These are phyloP conservation scores for Colletotrichum chlorophyti DNA, from an alignment of 2,329 filamentous ascomycete species.

Conservation along the genomic window DNA sequence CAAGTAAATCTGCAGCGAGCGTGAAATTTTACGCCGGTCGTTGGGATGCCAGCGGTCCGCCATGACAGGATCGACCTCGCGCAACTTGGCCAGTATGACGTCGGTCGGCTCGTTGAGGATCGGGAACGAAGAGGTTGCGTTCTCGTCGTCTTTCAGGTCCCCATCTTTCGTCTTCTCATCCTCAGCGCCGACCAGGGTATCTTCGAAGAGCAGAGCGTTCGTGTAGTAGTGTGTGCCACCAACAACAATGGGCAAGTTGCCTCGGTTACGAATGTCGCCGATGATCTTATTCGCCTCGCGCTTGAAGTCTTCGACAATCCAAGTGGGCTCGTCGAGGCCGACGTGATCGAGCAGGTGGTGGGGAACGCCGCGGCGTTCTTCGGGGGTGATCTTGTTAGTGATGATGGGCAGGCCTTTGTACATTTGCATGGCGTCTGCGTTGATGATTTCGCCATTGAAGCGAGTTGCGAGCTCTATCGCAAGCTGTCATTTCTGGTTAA, in stretches of 20 bases:
- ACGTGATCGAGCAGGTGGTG: constrained; percentile 90
- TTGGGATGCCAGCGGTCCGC: constrained; percentile 93
- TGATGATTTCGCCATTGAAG: constrained; percentile 93
- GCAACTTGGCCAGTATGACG: constrained; percentile 74
- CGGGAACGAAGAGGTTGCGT: constrained; percentile 59
- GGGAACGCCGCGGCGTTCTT: constrained; percentile 79
- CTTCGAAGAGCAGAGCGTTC: constrained; percentile 84
- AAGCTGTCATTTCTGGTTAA: constrained; percentile 64
- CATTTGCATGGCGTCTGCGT: constrained; percentile 97
- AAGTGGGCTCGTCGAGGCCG: constrained; percentile 76
- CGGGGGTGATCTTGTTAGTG: constrained; percentile 85
- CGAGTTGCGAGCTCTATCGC: constrained; percentile 85
- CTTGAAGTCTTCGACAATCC: constrained; percentile 83
- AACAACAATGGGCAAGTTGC: constrained; percentile 86
- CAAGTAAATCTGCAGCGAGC: constrained; percentile 89
- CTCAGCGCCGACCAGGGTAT: constrained; percentile 64
- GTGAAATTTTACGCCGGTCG: constrained; percentile 85
- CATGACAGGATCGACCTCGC: constrained; percentile 86
- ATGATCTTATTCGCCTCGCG: constrained; percentile 73
- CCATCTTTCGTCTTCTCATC: constrained; percentile 34
- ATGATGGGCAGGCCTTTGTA: constrained; percentile 92
- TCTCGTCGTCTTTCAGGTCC: background rate
- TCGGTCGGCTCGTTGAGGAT: constrained; percentile 77
- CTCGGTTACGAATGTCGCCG: constrained; percentile 76
- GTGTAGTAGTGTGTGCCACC: constrained; percentile 97